Base-by-base conservation (phyloP, 2,329 filamentous ascomycete species). In the Falciphora oryzae region DNA sequence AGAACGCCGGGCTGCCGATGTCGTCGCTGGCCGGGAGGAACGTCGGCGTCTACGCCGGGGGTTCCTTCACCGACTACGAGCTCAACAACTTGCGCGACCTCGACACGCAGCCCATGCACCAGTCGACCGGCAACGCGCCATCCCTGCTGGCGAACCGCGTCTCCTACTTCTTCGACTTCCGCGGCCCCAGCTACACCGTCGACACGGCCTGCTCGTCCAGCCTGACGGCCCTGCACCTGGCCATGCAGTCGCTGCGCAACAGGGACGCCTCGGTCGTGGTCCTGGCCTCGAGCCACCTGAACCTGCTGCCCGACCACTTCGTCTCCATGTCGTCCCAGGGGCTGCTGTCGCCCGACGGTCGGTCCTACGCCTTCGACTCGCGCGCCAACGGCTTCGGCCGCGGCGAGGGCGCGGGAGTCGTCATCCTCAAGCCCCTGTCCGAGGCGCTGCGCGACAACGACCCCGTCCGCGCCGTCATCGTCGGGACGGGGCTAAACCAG, bases 341-440 rank as follows among this genome's bases (percentile, higher is more conserved):
- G 53, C 65, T 69, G 62, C 66, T 70, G 0, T 70, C 68, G 25
- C 56, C 61, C 5, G 61, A 65, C 2, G 68, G 69, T 14, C 64
- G 65, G 50, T 67, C 44, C n/a, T 63, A 64, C 38, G 61, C 67
- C 0, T 78, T 81, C 57, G 71, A 75, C 28, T 73, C 76, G 0
- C 74, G 72, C 13, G 68, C 75, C 32, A 80, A 81, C 65, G 82
- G 81, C 0, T 84, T 82, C 66, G 76, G 72, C 0, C 73, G 79
- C 14, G 81, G 78, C 1, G 82, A 84, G 65, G 81, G 78, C 0
- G 70, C 77, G 3, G 75, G 68, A 1, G 68, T 73, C 5, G 57
- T 84, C 0, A 64, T 81, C 0, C 63, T 85, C 0, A 77, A 76
- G 2, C 65, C 69, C 1, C 73, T 75, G 25, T 80, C 83, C 65